These are phyloP conservation scores for Kluyveromyces starmeri DNA, from an alignment of 805 yeast genomes.

Conservation along the genomic window DNA sequence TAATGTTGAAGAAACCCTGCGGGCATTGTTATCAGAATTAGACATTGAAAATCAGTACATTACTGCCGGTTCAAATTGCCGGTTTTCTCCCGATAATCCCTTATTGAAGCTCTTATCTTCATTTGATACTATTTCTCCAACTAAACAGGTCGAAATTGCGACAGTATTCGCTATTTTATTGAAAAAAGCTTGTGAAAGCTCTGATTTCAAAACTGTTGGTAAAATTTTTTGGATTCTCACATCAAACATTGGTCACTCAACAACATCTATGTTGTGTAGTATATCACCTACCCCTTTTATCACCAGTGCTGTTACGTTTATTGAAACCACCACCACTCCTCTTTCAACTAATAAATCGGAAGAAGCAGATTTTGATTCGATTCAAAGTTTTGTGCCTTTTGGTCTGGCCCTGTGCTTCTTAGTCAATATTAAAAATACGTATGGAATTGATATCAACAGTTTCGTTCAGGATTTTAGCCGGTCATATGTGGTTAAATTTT, in stretches of 20 bases:
- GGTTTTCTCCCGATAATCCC: slow-evolving; percentile 35
- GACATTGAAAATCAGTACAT: slow-evolving; percentile 17
- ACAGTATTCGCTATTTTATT: slow-evolving; percentile 28
- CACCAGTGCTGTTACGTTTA: slow-evolving; percentile 38
- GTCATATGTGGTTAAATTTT: slow-evolving; percentile 28
- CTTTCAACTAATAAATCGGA: slow-evolving; percentile 22
- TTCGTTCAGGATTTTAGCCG: slow-evolving; percentile 10
- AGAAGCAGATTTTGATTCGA: slow-evolving; percentile 51
- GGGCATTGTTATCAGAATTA: slow-evolving; percentile 17
- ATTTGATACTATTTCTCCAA: slow-evolving; percentile 38
- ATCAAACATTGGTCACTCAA: slow-evolving; percentile 32
- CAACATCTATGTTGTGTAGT: slow-evolving; percentile 37
- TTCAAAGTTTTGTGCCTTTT: slow-evolving; percentile 60
- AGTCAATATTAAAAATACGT: slow-evolving; percentile 32
- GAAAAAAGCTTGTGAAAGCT: slow-evolving; percentile 30
- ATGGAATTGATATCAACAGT: slow-evolving; percentile 27
- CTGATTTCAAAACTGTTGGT: slow-evolving; percentile 37
- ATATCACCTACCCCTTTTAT: slow-evolving; percentile 37
- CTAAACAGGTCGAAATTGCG: slow-evolving; percentile 40
- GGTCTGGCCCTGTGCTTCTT: slow-evolving; percentile 50
- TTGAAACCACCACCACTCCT: slow-evolving; percentile 35
- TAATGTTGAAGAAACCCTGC: slow-evolving; percentile 25
- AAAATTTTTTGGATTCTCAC: slow-evolving; percentile 46
- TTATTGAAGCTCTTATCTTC: slow-evolving; percentile 40
- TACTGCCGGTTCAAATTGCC: neutral